These are phyloP conservation scores for Aspergillus fijiensis DNA, from an alignment of 2,329 filamentous ascomycete genomes.

Conservation along the genomic window DNA sequence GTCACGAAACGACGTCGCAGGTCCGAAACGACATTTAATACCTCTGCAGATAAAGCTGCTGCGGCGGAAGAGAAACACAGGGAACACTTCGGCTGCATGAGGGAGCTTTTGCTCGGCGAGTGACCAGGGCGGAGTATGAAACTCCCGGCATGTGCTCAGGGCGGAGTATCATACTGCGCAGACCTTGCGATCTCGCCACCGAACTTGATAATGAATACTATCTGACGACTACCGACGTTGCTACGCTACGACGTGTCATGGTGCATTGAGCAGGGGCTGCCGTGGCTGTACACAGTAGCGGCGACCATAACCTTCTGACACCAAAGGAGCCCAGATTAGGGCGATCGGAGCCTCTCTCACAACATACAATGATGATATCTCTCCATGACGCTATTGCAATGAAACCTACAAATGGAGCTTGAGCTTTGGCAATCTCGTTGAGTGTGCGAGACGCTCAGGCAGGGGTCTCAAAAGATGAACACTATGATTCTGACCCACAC, in stretches of 20 bases:
- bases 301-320: too few species aligned
- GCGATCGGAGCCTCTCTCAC: too few species aligned
- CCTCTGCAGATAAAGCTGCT: constrained; percentile 40
- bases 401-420: too few species aligned
- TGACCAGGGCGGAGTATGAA: neutral
- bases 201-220: neutral
- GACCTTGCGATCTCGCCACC: neutral
- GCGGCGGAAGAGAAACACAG: constrained; percentile 26
- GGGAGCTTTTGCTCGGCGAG: neutral
- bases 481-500: too few species aligned
- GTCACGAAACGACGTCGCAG: constrained; percentile 36
- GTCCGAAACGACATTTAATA: constrained; percentile 37
- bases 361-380: too few species aligned
- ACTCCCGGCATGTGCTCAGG: neutral
- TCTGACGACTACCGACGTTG: neutral
- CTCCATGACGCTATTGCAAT: too few species aligned
- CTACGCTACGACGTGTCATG: neutral
- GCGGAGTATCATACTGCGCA: neutral
- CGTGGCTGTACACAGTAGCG: too few species aligned
- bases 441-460: too few species aligned
- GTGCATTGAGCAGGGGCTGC: too few species aligned
- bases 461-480: too few species aligned
- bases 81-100: neutral
- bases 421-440: too few species aligned
- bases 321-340: too few species aligned